A percentile compares a stretch with the other conserved stretches of the same genome.
Evolutionary conservation across 306 rosid species (phyloP).

Genomic region (Cyclanthera cordifolia): DNA sequence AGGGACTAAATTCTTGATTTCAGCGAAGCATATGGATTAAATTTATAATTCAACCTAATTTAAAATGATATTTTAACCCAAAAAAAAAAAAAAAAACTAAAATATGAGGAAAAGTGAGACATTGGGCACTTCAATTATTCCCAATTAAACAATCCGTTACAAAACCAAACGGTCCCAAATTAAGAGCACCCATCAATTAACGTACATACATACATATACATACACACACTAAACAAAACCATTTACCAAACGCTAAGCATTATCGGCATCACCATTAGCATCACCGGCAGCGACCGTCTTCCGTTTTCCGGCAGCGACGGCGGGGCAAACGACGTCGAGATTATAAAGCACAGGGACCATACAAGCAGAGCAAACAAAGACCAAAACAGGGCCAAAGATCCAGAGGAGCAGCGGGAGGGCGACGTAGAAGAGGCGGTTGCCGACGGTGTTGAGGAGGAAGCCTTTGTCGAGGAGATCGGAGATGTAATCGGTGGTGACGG

Average conservation of each 20-base stretch:
- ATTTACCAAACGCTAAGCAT: neutral
- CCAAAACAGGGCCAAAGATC: conserved; percentile 90
- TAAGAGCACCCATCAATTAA: neutral
- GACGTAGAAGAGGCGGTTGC: conserved; percentile 69
- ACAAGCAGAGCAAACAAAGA: conserved; percentile 50
- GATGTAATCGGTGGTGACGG: conserved; percentile 50
- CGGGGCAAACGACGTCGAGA: conserved; percentile 44
- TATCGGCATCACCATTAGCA: neutral
- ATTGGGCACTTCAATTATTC: neutral
- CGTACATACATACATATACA: neutral
- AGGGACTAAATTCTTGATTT: no score
- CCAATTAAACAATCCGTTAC: neutral
- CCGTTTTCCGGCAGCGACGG: neutral
- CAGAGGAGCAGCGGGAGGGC: conserved; percentile 77
- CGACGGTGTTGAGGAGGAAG: conserved; percentile 54
- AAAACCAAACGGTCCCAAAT: neutral
- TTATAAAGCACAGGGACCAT: conserved; percentile 81
- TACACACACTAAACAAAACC: neutral
- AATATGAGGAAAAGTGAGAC: no score
- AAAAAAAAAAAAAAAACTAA: no score
- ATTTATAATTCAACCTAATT: no score
- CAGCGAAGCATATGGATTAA: no score
- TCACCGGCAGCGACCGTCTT: conserved; percentile 12
- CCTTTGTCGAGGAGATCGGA: conserved; percentile 62
- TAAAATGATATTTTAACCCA: no score